Evolutionary conservation across 2,329 filamentous ascomycete species (phyloP).

Genomic region (Aspergillus pseudoviridinutans): DNA sequence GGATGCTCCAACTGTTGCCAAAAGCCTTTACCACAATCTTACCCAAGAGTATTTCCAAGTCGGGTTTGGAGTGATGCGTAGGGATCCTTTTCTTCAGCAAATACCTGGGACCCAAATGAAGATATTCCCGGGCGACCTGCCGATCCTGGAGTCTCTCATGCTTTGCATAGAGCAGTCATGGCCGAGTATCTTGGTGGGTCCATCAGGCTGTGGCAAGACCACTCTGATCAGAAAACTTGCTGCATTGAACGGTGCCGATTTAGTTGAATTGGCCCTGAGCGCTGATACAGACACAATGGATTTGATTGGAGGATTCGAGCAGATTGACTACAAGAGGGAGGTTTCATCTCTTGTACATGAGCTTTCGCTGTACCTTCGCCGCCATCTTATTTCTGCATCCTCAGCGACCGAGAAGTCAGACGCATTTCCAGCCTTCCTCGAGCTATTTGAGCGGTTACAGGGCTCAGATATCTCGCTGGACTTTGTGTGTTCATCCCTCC

Average conservation of each 20-base stretch:
- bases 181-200: constrained; percentile 82
- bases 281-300: constrained; percentile 97
- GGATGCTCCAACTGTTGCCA: constrained; percentile 37
- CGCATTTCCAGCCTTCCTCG: constrained; percentile 23
- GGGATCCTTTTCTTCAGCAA: constrained; percentile 48
- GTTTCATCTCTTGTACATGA: constrained; percentile 58
- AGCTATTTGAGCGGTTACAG: constrained; percentile 31
- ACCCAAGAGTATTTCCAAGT: constrained; percentile 67
- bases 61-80: constrained; percentile 66
- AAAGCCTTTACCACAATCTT: constrained; percentile 68
- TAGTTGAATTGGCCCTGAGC: constrained; percentile 85
- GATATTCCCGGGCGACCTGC: constrained; percentile 47
- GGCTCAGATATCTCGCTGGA: constrained; percentile 27
- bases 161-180: constrained; percentile 81
- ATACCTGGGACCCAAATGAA: constrained; percentile 30
- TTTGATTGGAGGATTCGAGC: constrained; percentile 93
- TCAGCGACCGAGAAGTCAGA: constrained; percentile 19
- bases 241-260: constrained; percentile 67
- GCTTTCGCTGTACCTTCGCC: constrained; percentile 51
- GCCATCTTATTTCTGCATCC: constrained; percentile 29
- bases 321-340: constrained; percentile 76
- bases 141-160: constrained; percentile 79
- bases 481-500: constrained; percentile 27
- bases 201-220: constrained; percentile 84
- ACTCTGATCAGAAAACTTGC: constrained; percentile 74